phyloP scores from a whole-genome alignment of 208 protist genomes.

The Kentomonas sorsogonicus region DNA sequence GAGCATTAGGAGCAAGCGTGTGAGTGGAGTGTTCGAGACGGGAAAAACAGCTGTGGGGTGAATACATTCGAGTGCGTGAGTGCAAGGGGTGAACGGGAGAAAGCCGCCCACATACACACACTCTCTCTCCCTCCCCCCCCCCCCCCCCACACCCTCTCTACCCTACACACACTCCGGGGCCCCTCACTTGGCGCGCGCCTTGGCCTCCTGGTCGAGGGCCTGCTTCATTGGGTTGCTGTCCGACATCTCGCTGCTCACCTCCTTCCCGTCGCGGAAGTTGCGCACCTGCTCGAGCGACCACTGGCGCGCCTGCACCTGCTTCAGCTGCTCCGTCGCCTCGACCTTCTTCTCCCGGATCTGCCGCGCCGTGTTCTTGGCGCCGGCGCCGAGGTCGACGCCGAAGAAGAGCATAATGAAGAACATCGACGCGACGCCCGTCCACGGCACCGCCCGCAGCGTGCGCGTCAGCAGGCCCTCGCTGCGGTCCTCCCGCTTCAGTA shows the following conservation, averaged over 20 bases:
- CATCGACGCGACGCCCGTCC: constrained; percentile 74
- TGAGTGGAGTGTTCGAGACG: too few relatives aligned
- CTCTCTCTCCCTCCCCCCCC: too few relatives aligned
- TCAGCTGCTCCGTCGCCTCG: constrained; percentile 50
- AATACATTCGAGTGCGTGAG: too few relatives aligned
- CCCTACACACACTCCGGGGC: too few relatives aligned
- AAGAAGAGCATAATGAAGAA: constrained; percentile 85
- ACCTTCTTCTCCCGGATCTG: constrained; percentile 77
- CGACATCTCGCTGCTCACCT: neutral
- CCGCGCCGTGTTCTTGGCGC: constrained; percentile 66
- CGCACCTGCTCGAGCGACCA: constrained; percentile 84
- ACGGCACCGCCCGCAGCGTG: constrained; percentile 57
- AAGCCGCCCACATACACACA: too few relatives aligned
- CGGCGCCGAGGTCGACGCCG: constrained; percentile 69
- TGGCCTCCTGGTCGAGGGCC: neutral
- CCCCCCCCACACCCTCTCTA: too few relatives aligned
- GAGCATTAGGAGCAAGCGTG: too few relatives aligned
- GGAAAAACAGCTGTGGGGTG: too few relatives aligned
- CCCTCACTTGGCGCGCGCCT: too few relatives aligned
- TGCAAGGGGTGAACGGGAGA: too few relatives aligned
- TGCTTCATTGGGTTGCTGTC: neutral
- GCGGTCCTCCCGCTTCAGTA: constrained; percentile 43
- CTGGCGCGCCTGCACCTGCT: constrained; percentile 63
- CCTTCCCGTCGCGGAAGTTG: constrained; percentile 27
- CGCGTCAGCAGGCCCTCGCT: constrained; percentile 39